These are phyloP conservation scores for Triadica sebifera DNA, from an alignment of 345 rosid genomes.

Conservation along the genomic window DNA sequence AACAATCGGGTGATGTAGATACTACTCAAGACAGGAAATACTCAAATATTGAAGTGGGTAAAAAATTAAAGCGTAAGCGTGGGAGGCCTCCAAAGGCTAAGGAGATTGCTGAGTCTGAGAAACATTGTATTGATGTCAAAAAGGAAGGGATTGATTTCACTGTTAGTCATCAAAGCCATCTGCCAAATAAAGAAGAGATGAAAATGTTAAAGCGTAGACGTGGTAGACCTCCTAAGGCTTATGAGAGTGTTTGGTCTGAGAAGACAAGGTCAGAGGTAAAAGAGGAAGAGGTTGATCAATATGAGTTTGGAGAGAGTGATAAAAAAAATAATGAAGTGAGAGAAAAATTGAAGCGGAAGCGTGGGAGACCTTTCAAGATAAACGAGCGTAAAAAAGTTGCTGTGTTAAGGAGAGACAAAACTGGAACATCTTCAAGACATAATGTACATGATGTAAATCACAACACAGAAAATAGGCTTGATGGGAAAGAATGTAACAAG, in stretches of 20 bases:
- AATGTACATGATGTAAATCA: background rate
- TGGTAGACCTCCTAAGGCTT: conserved; percentile 5
- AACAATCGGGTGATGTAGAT: background rate
- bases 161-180: background rate
- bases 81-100: conserved; percentile 37
- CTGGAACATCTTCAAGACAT: background rate
- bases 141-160: conserved; percentile 1
- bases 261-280: background rate
- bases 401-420: background rate
- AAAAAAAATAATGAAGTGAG: conserved; percentile 6
- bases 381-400: background rate
- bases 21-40: background rate
- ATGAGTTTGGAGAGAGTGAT: conserved; percentile 13
- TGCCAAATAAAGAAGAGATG: background rate
- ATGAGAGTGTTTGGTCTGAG: background rate
- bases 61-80: conserved; percentile 20
- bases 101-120: conserved; percentile 3
- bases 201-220: conserved; percentile 8
- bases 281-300: background rate
- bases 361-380: conserved; percentile 22
- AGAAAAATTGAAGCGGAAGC: conserved; percentile 25
- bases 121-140: background rate
- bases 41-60: background rate
- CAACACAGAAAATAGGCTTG: conserved; percentile 12
- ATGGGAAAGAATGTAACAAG: conserved; percentile 25